Base-by-base conservation (phyloP, 1,284 basidiomycete species). In the Boletus sp. region DNA sequence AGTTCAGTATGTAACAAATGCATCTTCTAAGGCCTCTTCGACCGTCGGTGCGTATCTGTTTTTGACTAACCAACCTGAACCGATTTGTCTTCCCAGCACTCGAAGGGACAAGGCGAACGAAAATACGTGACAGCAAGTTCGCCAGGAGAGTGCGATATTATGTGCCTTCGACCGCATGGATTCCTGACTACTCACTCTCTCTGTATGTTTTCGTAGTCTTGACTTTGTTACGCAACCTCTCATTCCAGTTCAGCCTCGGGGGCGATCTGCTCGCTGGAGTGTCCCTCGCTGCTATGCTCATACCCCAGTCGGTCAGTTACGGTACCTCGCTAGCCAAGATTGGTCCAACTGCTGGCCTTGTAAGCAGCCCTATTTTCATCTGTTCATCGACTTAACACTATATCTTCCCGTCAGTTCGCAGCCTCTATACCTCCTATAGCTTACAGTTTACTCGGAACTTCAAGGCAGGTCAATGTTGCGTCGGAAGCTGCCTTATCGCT, bases 261-360 rank as follows among this genome's bases (percentile, higher is more conserved):
- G 91, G 91, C 10, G 93, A 96, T 66, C 58, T 91, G 8, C 73
- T 91, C 0, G 90, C 91, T 12, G 94, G 92, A 4, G 61, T 94
- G 14, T 94, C 93, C 0, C 82, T 95, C 7, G 89, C 93, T 8
- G 91, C 87, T 51, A 84, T 96, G 71, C 76, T 96, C 40, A 90
- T 96, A 55, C 94, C 94, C 4, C 91, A 93, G 66, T 91, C 88
- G 2, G 89, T 97, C 68, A 91, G 89, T 58, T 97, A 96, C 64
- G 92, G 92, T 3, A 84, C 86, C 1, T 86, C 89, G 3, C 72
- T 97, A 6, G 92, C 93, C 8, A 81, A 84, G 52, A 71, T 94
- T 32, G 85, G 80, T 54, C 90, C 92, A 19, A 79, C 89, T 0
- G 79, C 89, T 33, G 94, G 94, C 39, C 71, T 97, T 57, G 92